Conservation (phyloP, 495 filamentous ascomycete species). For the Bacidia rubella region DNA sequence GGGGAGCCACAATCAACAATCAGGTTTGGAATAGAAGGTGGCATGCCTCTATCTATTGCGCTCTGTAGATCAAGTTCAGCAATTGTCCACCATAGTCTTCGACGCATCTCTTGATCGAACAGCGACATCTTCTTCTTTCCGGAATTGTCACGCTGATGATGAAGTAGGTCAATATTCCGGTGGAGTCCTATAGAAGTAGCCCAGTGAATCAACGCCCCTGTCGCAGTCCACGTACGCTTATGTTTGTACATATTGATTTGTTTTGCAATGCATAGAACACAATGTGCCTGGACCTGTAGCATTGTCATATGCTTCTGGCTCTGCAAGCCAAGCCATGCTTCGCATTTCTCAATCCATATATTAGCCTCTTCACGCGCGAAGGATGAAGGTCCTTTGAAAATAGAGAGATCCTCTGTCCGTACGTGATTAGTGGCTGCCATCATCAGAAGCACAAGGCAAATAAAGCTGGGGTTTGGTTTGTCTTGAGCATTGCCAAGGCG, state of each 20-base stretch:
- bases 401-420: slow-evolving; percentile 27
- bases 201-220: slow-evolving; percentile 32
- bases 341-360: slow-evolving; percentile 25
- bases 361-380: slow-evolving; percentile 24
- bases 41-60: slow-evolving; percentile 39
- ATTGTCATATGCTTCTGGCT: slow-evolving; percentile 32
- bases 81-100: slow-evolving; percentile 44
- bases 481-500: slow-evolving; percentile 33
- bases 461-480: slow-evolving; percentile 18
- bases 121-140: slow-evolving; percentile 29
- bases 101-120: slow-evolving; percentile 38
- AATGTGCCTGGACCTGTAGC: slow-evolving; percentile 37
- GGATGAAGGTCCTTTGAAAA: slow-evolving; percentile 29
- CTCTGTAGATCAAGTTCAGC: slow-evolving; percentile 39
- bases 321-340: slow-evolving; percentile 25
- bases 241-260: slow-evolving; percentile 34
- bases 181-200: slow-evolving; percentile 42
- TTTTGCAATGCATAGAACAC: slow-evolving; percentile 34
- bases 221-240: slow-evolving; percentile 39
- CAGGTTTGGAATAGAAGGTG: slow-evolving; percentile 33
- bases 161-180: slow-evolving; percentile 28
- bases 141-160: slow-evolving; percentile 18
- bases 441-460: slow-evolving; percentile 26
- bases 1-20: slow-evolving; percentile 38
- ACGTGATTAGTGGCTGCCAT: slow-evolving; percentile 23